Conservation (phyloP, 345 rosid genomes). For the Alliaria petiolata region DNA sequence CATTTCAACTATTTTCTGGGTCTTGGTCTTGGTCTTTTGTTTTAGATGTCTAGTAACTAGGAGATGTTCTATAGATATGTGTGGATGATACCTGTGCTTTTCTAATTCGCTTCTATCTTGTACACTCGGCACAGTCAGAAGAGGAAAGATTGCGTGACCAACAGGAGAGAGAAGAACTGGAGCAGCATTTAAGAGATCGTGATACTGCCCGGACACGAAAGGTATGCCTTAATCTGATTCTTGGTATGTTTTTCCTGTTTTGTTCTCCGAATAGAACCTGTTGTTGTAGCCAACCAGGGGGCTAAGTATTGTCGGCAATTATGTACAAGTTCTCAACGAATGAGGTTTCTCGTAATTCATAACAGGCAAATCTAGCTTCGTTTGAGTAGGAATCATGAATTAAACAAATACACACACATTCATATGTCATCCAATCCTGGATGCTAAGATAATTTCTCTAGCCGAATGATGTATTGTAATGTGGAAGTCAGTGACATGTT, state of each 20-base stretch:
- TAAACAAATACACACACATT: background rate
- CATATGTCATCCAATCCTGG: background rate
- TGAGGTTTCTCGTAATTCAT: background rate
- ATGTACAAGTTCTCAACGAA: background rate
- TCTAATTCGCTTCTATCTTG: slow-evolving; percentile 1
- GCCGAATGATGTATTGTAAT: background rate
- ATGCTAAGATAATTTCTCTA: slow-evolving; percentile 2
- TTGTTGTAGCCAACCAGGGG: background rate
- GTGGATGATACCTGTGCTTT: background rate
- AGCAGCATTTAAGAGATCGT: slow-evolving; percentile 74
- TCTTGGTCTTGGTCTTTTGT: background rate
- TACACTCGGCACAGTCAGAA: slow-evolving; percentile 57
- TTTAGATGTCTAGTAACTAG: background rate
- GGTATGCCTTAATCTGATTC: slow-evolving; percentile 40
- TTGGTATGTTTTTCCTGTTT: background rate
- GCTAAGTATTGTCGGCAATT: background rate
- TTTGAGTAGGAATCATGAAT: slow-evolving; percentile 1
- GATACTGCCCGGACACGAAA: slow-evolving; percentile 81
- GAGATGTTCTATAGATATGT: background rate
- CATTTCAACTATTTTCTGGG: background rate
- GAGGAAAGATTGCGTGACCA: slow-evolving; percentile 92
- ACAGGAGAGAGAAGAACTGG: slow-evolving; percentile 84
- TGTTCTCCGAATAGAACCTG: slow-evolving; percentile 1
- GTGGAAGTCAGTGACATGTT: slow-evolving; percentile 25
- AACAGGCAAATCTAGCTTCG: background rate